phyloP scores from a whole-genome alignment of 768 basidiomycete species.

The Russula sp. region DNA sequence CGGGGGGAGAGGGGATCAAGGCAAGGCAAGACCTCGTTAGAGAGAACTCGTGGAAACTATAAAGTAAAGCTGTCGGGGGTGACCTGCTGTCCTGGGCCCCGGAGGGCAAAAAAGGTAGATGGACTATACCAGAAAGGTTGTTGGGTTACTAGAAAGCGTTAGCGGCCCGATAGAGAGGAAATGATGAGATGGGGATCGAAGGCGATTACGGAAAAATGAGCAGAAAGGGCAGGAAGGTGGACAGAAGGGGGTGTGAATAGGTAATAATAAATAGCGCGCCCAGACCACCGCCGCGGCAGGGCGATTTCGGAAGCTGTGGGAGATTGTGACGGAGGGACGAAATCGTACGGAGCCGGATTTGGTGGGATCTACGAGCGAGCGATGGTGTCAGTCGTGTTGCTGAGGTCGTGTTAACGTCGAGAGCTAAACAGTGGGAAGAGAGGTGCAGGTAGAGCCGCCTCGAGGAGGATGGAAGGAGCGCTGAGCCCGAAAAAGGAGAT shows the following conservation, averaged over 20 bases:
- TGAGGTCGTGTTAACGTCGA: neutral
- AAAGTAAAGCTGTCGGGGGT: too few species aligned
- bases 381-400: neutral
- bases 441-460: neutral
- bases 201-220: conserved; percentile 6
- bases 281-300: conserved; percentile 1
- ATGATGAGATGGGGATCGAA: conserved; percentile 4
- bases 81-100: neutral
- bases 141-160: neutral
- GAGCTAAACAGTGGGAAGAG: neutral
- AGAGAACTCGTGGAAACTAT: neutral
- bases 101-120: neutral
- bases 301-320: conserved; percentile 10
- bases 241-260: neutral
- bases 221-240: conserved; percentile 2
- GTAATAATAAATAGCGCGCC: neutral
- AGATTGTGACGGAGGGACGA: conserved; percentile 8
- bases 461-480: conserved; percentile 12
- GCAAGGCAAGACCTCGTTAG: neutral
- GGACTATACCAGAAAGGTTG: neutral
- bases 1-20: neutral
- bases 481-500: conserved; percentile 16
- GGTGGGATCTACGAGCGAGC: conserved; percentile 15
- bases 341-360: conserved; percentile 9
- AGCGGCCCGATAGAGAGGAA: neutral